Percentiles rank a stretch among this genome's conserved stretches.
phyloP scores from a whole-genome alignment of 495 filamentous ascomycete species.

The Amniculicola lignicola region DNA sequence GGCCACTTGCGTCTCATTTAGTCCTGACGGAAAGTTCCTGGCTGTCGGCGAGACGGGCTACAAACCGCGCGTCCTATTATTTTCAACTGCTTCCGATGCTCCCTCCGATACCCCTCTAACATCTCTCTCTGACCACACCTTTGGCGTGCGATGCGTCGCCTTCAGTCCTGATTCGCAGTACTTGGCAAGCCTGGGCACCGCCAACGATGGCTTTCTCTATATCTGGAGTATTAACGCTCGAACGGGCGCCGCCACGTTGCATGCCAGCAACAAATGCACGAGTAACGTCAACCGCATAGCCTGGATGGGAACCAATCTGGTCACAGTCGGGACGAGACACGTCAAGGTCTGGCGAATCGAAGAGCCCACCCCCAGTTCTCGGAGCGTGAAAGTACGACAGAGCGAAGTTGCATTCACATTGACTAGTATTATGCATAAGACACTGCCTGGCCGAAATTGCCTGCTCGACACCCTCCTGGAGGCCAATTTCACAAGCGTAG shows the following conservation, averaged over 20 bases:
- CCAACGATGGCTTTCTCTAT: conserved; percentile 92
- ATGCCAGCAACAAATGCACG: conserved; percentile 93
- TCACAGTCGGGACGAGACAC: conserved; percentile 83
- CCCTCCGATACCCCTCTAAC: conserved; percentile 79
- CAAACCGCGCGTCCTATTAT: conserved; percentile 85
- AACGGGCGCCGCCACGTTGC: conserved; percentile 79
- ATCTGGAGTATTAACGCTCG: conserved; percentile 82
- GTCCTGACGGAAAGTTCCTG: conserved; percentile 81
- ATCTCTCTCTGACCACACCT: conserved; percentile 83
- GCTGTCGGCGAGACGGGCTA: conserved; percentile 97
- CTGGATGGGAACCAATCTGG: conserved; percentile 73
- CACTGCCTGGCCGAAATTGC: conserved; percentile 59
- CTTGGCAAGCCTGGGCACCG: conserved; percentile 79
- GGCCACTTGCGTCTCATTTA: conserved; percentile 91
- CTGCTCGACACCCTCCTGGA: conserved; percentile 76
- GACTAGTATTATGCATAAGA: conserved; percentile 35
- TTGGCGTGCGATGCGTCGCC: conserved; percentile 80
- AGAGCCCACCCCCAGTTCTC: conserved; percentile 50
- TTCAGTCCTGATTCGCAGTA: conserved; percentile 87
- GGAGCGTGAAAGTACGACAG: conserved; percentile 47
- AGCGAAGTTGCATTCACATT: conserved; percentile 44
- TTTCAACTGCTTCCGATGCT: conserved; percentile 69
- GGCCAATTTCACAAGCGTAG: conserved; percentile 75
- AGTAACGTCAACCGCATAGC: conserved; percentile 75
- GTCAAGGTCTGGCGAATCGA: conserved; percentile 91